Base-by-base conservation (phyloP, 2,329 filamentous ascomycete species). In the Byssochlamys sp. region DNA sequence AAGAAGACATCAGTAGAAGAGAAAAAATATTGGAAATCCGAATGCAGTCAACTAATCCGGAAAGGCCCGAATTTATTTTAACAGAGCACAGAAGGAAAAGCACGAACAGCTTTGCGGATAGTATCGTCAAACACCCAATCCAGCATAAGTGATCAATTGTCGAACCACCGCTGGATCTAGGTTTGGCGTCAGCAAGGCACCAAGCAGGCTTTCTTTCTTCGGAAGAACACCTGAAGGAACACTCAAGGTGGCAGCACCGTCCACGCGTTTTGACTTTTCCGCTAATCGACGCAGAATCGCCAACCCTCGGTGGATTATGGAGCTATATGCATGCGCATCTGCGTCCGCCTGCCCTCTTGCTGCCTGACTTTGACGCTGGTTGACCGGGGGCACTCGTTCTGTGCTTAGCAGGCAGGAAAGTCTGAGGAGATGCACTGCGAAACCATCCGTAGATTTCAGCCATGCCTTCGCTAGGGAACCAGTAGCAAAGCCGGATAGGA, bases 371-470 rank as follows among this genome's bases (percentile, higher is more conserved):
- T 73, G 71, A 19, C 72, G 74, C 35, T 69, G 63, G 51, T 67
- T 69, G 48, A 67, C 67, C 49, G 65, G 66, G 6, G 71, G 70
- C 4, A 85, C 82, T 61, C 81, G 84, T 65, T 86, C 81, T 5
- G 79, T 79, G 60, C 86, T 88, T 2, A 96, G 78, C 3, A 89
- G 80, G 59, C 87, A 86, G 0, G 91, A 83, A 25, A 96, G 79
- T 25, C 85, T 82, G 57, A 92, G 83, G 6, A 97, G 80, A 64
- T 87, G 91, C 58, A 88, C 84, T 0, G 89, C 87, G 71, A 96
- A 94, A 0, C 89, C 89, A 65, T 95, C 91, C 49, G 87, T 84
- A 2, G 89, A 90, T 45, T 86, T 84, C 6, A 97, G 81, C 91
- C 94, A 97, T 0, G 83, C 79, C 57, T 84, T 84, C 3, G 91